Conservation (phyloP, 805 yeast genomes). For the Saccharomycopsis fermentans region DNA sequence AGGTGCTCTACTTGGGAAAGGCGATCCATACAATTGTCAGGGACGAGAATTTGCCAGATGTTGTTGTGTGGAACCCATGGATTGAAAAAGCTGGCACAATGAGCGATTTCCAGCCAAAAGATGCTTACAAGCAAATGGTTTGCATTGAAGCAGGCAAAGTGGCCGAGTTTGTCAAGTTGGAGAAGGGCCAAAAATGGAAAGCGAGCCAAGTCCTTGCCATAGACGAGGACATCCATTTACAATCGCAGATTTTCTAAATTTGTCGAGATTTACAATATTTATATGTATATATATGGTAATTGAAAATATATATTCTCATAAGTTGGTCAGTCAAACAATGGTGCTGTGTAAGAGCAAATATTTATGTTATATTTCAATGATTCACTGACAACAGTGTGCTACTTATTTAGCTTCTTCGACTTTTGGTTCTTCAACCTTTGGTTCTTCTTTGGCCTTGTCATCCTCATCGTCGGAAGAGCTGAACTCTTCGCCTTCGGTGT, state of each 20-base stretch:
- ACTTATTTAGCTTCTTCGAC: not conserved
- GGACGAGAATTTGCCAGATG: conserved; percentile 43
- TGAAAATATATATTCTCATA: no score
- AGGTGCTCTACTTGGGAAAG: conserved; percentile 61
- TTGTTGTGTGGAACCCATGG: conserved; percentile 99
- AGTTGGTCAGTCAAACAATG: no score
- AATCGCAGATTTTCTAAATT: conserved; percentile 28
- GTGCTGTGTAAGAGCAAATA: no score
- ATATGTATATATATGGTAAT: no score
- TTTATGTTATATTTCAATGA: no score
- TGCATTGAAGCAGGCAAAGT: conserved; percentile 95
- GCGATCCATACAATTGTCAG: conserved; percentile 62
- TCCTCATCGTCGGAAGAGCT: conserved; percentile 28
- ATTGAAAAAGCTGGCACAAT: conserved; percentile 65
- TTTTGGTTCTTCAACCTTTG: not conserved
- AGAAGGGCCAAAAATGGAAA: conserved; percentile 67
- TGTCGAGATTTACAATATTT: no score
- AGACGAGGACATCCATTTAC: conserved; percentile 53
- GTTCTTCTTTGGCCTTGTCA: conserved; percentile 12
- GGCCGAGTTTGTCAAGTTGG: conserved; percentile 48
- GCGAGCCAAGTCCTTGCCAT: conserved; percentile 49
- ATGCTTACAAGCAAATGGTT: conserved; percentile 77
- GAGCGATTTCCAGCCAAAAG: conserved; percentile 82
- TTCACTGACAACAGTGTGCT: not conserved
- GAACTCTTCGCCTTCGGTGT: conserved; percentile 26